Conservation (phyloP, 805 yeast species). For the Pachysolen tannophilus region DNA sequence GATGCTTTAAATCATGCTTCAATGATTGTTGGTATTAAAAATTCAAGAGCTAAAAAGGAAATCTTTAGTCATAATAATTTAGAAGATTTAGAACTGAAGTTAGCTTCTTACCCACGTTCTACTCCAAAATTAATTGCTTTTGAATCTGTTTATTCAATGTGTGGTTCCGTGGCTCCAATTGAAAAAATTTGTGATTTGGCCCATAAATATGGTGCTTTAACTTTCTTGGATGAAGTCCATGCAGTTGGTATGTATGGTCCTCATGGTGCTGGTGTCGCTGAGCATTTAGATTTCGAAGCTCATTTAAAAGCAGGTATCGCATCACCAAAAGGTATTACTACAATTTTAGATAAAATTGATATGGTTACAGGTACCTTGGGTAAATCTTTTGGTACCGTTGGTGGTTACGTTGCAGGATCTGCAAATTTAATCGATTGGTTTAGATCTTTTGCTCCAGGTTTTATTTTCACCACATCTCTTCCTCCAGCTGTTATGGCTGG, state of each 20-base stretch:
- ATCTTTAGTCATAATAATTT: constrained; percentile 89
- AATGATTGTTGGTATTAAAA: constrained; percentile 92
- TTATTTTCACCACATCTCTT: constrained; percentile 90
- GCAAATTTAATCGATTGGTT: constrained; percentile 85
- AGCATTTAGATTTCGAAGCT: constrained; percentile 83
- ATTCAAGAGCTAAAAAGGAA: constrained; percentile 82
- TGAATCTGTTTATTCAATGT: constrained; percentile 97
- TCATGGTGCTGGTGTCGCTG: constrained; percentile 99
- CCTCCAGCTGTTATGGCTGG: constrained; percentile 99
- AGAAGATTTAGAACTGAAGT: constrained; percentile 68
- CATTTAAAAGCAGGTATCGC: constrained; percentile 64
- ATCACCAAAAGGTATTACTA: constrained; percentile 38
- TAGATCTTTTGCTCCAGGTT: constrained; percentile 94
- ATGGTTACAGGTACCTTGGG: constrained; percentile 97
- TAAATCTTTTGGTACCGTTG: constrained; percentile 94
- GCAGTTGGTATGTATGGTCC: constrained; percentile 99
- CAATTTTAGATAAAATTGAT: constrained; percentile 85
- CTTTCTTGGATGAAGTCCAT: constrained; percentile 97
- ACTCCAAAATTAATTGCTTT: constrained; percentile 94
- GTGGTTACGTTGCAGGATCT: constrained; percentile 94
- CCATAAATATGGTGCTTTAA: constrained; percentile 93
- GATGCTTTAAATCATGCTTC: constrained; percentile 96
- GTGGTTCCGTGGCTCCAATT: constrained; percentile 95
- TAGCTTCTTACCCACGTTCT: constrained; percentile 75
- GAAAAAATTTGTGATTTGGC: constrained; percentile 91